Evolutionary conservation across 495 filamentous ascomycete genomes (phyloP), one percentile per base, ranked within the genome.

Genomic region (Cercophora scortea): DNA sequence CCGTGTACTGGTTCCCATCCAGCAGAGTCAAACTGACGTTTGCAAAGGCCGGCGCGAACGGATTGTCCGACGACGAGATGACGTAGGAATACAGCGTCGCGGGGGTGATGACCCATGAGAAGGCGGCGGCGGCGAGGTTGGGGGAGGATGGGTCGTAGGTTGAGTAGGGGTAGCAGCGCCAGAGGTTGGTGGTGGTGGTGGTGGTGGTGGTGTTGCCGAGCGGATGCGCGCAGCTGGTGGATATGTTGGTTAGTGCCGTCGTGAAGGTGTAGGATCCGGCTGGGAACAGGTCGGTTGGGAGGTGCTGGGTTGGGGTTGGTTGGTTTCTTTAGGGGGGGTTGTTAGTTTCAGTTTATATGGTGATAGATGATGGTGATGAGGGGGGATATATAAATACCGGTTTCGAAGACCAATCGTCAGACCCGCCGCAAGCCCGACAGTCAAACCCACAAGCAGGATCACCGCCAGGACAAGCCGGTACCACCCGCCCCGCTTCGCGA

Each of bases 11-110:
- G 60, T 86, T 82, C 11, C 81, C 80, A 56, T 83, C 81, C 25
- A 96, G 74, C 13, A 95, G 72, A 56, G 86, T 83, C 49, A 94
- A 68, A 12, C 87, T 91, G 51, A 91, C 83, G 54, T 93, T 86
- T 66, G 92, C 75, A 61, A 95, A 95, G 9, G 79, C 76, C 0
- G 92, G 90, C 40, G 70, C 66, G 60, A 80, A 78, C 1, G 70
- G 72, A 50, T 82, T 77, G 34, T 65, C 51, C 18, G 71, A 72
- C 9, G 71, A 74, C 36, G 73, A 74, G 53, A 79, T 78, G 40
- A 56, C 50, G 60, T 68, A 75, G 39, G 59, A 52, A 50, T 56
- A 59, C 33, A 47, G 19, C 0, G 51, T 48, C 8, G 45, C 32
- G 11, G 63, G 60, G 8, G 35, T 50, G 53, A 84, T 81, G 51